Evolutionary conservation across 2,329 filamentous ascomycete species (phyloP).

Genomic region (Claviceps cyperi): DNA sequence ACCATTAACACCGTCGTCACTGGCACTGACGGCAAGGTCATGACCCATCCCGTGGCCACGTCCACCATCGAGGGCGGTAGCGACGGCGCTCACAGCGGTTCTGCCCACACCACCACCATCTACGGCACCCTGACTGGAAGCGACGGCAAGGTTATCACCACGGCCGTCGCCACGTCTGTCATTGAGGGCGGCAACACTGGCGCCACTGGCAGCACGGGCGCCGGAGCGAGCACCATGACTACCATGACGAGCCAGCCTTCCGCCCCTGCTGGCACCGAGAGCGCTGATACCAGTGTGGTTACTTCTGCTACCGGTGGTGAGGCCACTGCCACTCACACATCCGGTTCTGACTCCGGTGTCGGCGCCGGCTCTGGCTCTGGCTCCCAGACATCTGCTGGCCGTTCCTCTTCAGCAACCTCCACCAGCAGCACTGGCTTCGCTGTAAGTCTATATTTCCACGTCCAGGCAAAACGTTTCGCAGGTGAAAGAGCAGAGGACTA

Average conservation of each 20-base stretch:
- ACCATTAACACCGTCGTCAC: conserved; percentile 23
- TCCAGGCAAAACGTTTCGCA: not conserved
- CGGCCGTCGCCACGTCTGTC: not conserved
- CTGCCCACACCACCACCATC: conserved; percentile 19
- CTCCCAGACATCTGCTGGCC: not conserved
- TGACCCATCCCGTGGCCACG: conserved; percentile 23
- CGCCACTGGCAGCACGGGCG: conserved; percentile 8
- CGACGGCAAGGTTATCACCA: conserved; percentile 18
- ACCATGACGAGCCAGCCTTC: conserved; percentile 9
- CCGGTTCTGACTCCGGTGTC: too few species aligned
- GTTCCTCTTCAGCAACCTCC: conserved; percentile 3
- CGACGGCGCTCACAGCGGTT: conserved; percentile 6
- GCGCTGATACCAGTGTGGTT: not conserved
- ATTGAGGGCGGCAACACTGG: conserved; percentile 1
- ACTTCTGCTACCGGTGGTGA: conserved; percentile 7
- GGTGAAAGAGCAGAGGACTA: not conserved
- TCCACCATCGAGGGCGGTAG: conserved; percentile 16
- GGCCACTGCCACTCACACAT: conserved; percentile 8
- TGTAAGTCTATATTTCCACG: conserved; percentile 13
- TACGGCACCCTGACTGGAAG: conserved; percentile 20
- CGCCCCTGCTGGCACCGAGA: not conserved
- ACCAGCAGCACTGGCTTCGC: conserved; percentile 12
- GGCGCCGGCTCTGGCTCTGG: not conserved
- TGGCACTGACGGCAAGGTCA: conserved; percentile 17
- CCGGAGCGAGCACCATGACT: conserved; percentile 15